Percentiles rank a stretch among this genome's conserved stretches.
Evolutionary conservation across 805 yeast species (phyloP).

Genomic region (Yarrowia porcina): DNA sequence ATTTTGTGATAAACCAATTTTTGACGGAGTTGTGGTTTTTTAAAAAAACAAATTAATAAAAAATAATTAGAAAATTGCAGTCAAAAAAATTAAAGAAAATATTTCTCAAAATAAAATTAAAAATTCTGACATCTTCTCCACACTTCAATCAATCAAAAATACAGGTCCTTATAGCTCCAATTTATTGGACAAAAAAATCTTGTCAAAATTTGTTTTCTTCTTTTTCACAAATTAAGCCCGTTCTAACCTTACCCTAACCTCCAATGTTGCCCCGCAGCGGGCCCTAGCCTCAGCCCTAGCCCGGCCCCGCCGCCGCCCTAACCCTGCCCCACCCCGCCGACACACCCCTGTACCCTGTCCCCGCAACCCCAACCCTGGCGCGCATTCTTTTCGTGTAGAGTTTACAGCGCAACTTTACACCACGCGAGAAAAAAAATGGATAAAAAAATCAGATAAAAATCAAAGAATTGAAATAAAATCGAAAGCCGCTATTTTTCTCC

Average conservation of each 20-base stretch:
- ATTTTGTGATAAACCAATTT: too few relatives aligned
- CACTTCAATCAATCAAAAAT: too few relatives aligned
- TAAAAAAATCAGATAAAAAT: background rate
- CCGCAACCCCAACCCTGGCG: background rate
- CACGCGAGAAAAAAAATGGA: background rate
- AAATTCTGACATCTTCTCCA: too few relatives aligned
- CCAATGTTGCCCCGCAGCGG: background rate
- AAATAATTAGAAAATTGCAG: too few relatives aligned
- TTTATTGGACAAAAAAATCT: too few relatives aligned
- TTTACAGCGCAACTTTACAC: slow-evolving; percentile 1
- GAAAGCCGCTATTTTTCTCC: background rate
- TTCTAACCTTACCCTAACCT: background rate
- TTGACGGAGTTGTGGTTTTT: too few relatives aligned
- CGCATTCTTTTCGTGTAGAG: slow-evolving; percentile 20
- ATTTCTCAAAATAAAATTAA: too few relatives aligned
- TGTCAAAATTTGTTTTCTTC: too few relatives aligned
- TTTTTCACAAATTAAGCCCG: too few relatives aligned
- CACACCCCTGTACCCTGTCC: slow-evolving; percentile 1
- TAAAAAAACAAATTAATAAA: too few relatives aligned
- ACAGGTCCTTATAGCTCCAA: too few relatives aligned
- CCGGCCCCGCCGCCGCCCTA: background rate
- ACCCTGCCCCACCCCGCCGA: slow-evolving; percentile 7
- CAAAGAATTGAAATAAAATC: background rate
- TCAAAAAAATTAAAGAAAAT: too few relatives aligned
- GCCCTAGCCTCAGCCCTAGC: background rate